phyloP scores from a whole-genome alignment of 768 basidiomycete genomes.

The Chlorophyllum brunneum region DNA sequence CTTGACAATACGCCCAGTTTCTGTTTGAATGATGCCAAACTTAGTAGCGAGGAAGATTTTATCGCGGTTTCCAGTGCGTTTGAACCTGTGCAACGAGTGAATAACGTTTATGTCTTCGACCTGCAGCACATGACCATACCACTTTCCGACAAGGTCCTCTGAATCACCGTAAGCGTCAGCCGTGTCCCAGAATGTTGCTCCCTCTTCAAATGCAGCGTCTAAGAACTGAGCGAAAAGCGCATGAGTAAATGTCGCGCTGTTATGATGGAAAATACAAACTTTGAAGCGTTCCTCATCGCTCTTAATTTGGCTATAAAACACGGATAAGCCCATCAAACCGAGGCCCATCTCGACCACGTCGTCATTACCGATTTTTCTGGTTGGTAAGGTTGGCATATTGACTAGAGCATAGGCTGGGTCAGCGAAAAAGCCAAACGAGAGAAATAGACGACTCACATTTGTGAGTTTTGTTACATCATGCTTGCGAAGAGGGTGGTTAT shows the following conservation, averaged over 20 bases:
- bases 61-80: constrained; percentile 44
- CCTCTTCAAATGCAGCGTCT: constrained; percentile 36
- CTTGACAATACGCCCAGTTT: constrained; percentile 15
- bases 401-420: too few relatives aligned
- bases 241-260: background rate
- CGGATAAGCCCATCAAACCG: constrained; percentile 57
- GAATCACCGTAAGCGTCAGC: constrained; percentile 35
- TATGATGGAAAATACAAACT: constrained; percentile 26
- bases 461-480: too few relatives aligned
- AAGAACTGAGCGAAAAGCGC: constrained; percentile 26
- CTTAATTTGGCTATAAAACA: constrained; percentile 37
- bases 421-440: too few relatives aligned
- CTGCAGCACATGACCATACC: constrained; percentile 19
- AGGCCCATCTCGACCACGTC: constrained; percentile 50
- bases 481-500: too few relatives aligned
- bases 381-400: constrained; percentile 8
- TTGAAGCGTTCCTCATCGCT: constrained; percentile 57
- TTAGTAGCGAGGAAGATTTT: constrained; percentile 68
- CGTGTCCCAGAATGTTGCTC: constrained; percentile 47
- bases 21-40: constrained; percentile 20
- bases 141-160: constrained; percentile 34
- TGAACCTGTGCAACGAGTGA: constrained; percentile 33
- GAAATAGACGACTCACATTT: too few relatives aligned
- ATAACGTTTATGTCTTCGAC: background rate
- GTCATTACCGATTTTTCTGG: constrained; percentile 39